A percentile compares a stretch with the other conserved stretches of the same genome.
Conservation (phyloP, 2,329 filamentous ascomycete genomes). For the Diaporthe sp. region DNA sequence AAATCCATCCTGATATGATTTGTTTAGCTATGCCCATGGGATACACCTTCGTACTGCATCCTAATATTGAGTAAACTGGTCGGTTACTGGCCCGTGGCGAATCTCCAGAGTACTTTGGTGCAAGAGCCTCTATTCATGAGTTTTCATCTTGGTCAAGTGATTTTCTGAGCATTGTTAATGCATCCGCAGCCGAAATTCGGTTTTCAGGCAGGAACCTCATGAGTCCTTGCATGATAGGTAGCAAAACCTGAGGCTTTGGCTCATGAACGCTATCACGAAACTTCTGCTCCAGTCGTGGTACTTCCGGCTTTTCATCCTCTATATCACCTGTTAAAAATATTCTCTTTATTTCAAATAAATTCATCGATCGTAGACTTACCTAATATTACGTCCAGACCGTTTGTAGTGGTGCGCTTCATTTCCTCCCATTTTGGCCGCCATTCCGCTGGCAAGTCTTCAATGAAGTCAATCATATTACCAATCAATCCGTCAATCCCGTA, state of each 20-base stretch:
- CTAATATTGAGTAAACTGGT: too few relatives aligned
- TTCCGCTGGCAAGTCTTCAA: neutral
- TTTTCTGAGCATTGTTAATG: neutral
- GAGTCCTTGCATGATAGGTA: neutral
- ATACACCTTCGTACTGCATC: neutral
- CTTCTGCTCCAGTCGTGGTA: too few relatives aligned
- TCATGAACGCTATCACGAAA: neutral
- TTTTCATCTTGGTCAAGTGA: neutral
- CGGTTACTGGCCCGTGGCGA: neutral
- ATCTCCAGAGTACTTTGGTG: neutral
- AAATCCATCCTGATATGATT: too few relatives aligned
- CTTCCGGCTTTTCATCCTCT: neutral
- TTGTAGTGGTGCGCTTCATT: neutral
- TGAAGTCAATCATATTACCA: neutral
- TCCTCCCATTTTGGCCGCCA: neutral
- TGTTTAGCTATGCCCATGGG: too few relatives aligned
- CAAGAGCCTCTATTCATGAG: neutral
- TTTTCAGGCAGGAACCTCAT: neutral
- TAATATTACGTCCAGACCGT: neutral
- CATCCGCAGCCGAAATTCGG: neutral
- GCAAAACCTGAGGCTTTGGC: neutral
- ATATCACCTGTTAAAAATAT: neutral
- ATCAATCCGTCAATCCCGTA: neutral
- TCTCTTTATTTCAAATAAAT: neutral
- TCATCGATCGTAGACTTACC: neutral